Percentiles rank a stretch among this genome's conserved stretches.
phyloP scores from a whole-genome alignment of 1,284 basidiomycete species.

The Sporisorium sorghi region DNA sequence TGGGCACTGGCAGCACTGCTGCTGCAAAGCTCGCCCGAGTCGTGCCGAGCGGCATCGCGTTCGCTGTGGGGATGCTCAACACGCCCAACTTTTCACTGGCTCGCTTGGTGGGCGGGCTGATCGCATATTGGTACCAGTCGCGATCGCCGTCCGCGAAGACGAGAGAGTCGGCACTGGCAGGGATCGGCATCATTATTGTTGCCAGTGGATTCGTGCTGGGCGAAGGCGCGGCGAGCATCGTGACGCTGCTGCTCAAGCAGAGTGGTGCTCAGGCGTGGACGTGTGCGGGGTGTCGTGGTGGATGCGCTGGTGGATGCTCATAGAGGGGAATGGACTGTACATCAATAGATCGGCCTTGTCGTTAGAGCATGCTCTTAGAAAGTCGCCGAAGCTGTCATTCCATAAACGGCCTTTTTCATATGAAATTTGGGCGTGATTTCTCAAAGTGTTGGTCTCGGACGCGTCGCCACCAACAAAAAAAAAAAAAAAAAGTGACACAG shows the following conservation, averaged over 20 bases:
- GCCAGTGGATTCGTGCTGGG: slow-evolving; percentile 95
- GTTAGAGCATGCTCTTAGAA: not conserved
- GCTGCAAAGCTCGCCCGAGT: slow-evolving; percentile 35
- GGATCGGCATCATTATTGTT: slow-evolving; percentile 84
- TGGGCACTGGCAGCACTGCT: slow-evolving; percentile 8
- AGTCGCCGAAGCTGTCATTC: slow-evolving; percentile 2
- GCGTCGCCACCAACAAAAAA: slow-evolving; percentile 9
- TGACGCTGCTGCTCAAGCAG: slow-evolving; percentile 81
- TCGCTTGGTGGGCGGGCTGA: slow-evolving; percentile 85
- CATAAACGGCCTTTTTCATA: not conserved
- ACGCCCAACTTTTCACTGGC: slow-evolving; percentile 94
- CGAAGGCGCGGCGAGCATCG: slow-evolving; percentile 86
- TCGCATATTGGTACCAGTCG: slow-evolving; percentile 74
- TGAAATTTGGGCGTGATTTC: slow-evolving; percentile 7
- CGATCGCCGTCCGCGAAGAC: slow-evolving; percentile 10
- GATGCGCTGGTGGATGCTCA: slow-evolving; percentile 76
- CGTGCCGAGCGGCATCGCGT: slow-evolving; percentile 65
- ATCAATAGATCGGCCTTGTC: no score
- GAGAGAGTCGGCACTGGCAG: slow-evolving; percentile 59
- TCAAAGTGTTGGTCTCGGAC: slow-evolving; percentile 33
- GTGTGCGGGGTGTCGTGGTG: slow-evolving; percentile 86
- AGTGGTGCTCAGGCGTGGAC: slow-evolving; percentile 78
- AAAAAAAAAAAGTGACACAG: slow-evolving; percentile 10
- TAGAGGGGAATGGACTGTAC: no score
- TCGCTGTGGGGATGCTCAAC: slow-evolving; percentile 83